Evolutionary conservation across 371 early-diverging fungal species (phyloP).

Genomic region (Rhizopus microsporus): DNA sequence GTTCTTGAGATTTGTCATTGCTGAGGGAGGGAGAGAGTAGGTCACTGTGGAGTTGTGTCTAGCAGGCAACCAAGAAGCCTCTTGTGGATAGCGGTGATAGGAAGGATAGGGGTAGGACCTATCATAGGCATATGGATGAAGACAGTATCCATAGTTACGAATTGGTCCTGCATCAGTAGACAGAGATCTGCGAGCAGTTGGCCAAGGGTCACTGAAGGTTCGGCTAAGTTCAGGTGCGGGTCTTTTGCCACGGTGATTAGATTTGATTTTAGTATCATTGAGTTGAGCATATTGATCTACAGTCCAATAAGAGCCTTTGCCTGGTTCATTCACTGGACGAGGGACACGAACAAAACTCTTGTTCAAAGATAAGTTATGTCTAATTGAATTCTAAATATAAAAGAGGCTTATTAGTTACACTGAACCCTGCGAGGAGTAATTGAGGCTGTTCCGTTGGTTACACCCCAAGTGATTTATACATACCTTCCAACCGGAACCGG

Average conservation of each 20-base stretch:
- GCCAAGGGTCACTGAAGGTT: constrained; percentile 13
- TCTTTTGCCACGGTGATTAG: constrained; percentile 20
- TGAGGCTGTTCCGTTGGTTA: neutral
- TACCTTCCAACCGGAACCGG: constrained; percentile 80
- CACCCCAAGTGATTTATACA: neutral
- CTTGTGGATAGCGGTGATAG: constrained; percentile 12
- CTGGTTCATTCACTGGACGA: constrained; percentile 84
- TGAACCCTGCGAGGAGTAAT: neutral
- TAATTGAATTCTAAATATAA: constrained; percentile 85
- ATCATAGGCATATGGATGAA: constrained; percentile 19
- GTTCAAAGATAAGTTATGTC: constrained; percentile 97
- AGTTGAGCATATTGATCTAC: constrained; percentile 58
- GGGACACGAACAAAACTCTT: constrained; percentile 90
- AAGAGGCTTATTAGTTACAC: neutral
- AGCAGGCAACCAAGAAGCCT: constrained; percentile 15
- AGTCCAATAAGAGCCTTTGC: constrained; percentile 97
- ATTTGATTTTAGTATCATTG: constrained; percentile 19
- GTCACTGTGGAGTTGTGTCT: constrained; percentile 18
- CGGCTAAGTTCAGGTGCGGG: constrained; percentile 18
- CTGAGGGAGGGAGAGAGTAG: constrained; percentile 11
- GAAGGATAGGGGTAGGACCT: constrained; percentile 7
- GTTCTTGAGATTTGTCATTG: neutral
- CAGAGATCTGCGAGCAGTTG: constrained; percentile 20
- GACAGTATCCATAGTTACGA: constrained; percentile 19
- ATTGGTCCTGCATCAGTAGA: constrained; percentile 25